Percentiles rank a stretch among this genome's conserved stretches.
These are phyloP conservation scores for Nakazawaea holstii DNA, from an alignment of 805 yeast species.

Conservation along the genomic window DNA sequence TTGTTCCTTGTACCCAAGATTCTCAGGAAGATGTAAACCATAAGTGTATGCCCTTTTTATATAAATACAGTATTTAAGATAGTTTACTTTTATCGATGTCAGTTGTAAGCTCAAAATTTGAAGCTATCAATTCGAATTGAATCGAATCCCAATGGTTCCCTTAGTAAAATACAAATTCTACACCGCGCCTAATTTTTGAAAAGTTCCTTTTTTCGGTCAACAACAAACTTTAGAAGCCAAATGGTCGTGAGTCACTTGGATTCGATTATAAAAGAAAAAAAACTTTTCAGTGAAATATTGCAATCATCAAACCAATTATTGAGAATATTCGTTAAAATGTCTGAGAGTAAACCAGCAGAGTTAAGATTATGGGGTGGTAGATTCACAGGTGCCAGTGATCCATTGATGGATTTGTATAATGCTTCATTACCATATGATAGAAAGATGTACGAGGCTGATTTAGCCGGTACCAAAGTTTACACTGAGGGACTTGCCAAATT, in stretches of 20 bases:
- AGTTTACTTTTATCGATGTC: background rate
- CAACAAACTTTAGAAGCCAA: background rate
- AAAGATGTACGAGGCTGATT: constrained; percentile 90
- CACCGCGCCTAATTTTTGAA: background rate
- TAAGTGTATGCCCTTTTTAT: constrained; percentile 23
- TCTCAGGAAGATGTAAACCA: constrained; percentile 97
- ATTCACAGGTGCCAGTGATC: constrained; percentile 95
- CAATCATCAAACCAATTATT: background rate
- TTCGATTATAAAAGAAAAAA: background rate
- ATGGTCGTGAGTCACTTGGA: background rate
- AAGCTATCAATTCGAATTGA: too few species aligned
- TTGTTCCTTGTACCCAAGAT: constrained; percentile 96
- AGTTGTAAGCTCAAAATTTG: background rate
- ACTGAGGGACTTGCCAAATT: constrained; percentile 80
- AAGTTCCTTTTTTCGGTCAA: constrained; percentile 3
- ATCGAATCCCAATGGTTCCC: too few species aligned
- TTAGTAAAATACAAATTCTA: too few species aligned
- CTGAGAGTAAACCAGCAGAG: constrained; percentile 47
- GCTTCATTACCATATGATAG: constrained; percentile 96
- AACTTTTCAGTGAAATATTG: background rate
- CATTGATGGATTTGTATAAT: constrained; percentile 94
- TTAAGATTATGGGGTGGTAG: constrained; percentile 96
- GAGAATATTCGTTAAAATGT: constrained; percentile 17
- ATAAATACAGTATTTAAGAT: background rate
- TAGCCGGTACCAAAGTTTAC: constrained; percentile 91